Evolutionary conservation across 2,329 filamentous ascomycete species (phyloP).

Genomic region (Purpureocillium lavendulum): DNA sequence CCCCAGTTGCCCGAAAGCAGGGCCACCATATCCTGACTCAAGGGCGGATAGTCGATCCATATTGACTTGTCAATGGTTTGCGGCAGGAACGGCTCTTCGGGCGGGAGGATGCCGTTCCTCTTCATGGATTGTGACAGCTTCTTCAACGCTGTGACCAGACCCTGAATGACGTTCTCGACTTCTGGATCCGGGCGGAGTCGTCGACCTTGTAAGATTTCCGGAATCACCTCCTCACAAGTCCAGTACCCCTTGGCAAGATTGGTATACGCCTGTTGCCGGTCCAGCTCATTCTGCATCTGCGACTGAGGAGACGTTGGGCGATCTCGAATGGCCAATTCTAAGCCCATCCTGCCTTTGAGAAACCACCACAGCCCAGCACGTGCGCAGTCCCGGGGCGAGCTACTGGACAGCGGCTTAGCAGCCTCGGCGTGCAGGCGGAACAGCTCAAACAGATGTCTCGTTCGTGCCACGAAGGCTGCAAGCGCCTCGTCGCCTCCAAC

Average conservation of each 20-base stretch:
- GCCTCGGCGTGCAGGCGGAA: constrained; percentile 74
- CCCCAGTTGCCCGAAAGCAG: constrained; percentile 57
- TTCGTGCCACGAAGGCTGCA: constrained; percentile 59
- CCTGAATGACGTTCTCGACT: constrained; percentile 44
- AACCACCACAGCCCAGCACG: constrained; percentile 86
- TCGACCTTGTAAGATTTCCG: constrained; percentile 37
- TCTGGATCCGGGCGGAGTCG: constrained; percentile 35
- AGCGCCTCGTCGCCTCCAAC: constrained; percentile 56
- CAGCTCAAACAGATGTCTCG: constrained; percentile 64
- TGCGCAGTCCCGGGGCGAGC: constrained; percentile 58
- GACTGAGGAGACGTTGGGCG: constrained; percentile 43
- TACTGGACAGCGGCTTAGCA: constrained; percentile 55
- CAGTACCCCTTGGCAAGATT: constrained; percentile 82
- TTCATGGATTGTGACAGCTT: constrained; percentile 78
- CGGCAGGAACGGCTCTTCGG: constrained; percentile 59
- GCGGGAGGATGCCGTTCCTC: constrained; percentile 69
- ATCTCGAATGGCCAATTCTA: constrained; percentile 65
- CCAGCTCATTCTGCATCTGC: constrained; percentile 43
- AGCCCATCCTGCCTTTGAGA: constrained; percentile 64
- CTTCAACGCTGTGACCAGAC: constrained; percentile 55
- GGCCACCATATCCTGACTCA: constrained; percentile 63
- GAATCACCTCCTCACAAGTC: constrained; percentile 54
- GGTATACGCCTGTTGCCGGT: constrained; percentile 69
- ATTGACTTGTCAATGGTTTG: constrained; percentile 74
- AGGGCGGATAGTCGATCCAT: constrained; percentile 69